phyloP scores from a whole-genome alignment of 2,329 filamentous ascomycete genomes.

The Colletotrichum sp. region DNA sequence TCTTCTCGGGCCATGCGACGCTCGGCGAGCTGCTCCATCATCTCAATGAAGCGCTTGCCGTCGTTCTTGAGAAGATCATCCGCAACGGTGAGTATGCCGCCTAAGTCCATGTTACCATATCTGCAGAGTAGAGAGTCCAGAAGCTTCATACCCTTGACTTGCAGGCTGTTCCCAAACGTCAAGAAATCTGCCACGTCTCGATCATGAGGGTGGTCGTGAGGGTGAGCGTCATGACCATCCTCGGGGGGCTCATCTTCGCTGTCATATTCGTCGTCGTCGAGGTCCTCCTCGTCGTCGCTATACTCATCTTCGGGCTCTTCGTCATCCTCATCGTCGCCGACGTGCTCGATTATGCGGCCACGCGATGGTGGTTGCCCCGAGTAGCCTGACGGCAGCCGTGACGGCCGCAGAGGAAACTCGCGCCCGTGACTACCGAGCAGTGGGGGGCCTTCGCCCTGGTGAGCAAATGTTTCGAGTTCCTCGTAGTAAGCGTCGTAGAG shows the following conservation, averaged over 20 bases:
- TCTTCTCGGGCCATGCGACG: constrained; percentile 96
- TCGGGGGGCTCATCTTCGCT: constrained; percentile 72
- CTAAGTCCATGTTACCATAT: constrained; percentile 63
- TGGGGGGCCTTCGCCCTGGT: constrained; percentile 74
- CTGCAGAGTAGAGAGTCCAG: constrained; percentile 46
- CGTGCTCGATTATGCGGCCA: constrained; percentile 74
- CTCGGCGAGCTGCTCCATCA: constrained; percentile 99
- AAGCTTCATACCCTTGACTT: constrained; percentile 77
- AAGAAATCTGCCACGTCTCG: constrained; percentile 85
- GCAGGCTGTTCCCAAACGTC: constrained; percentile 96
- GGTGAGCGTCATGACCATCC: constrained; percentile 54
- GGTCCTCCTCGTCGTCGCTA: constrained; percentile 56
- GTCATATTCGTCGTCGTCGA: constrained; percentile 55
- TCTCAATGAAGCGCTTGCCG: constrained; percentile 99
- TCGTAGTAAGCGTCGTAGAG: constrained; percentile 99
- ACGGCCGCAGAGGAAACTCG: constrained; percentile 64
- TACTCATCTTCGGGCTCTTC: constrained; percentile 62
- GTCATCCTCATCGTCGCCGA: constrained; percentile 59
- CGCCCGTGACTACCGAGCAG: constrained; percentile 72
- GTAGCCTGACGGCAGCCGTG: constrained; percentile 63
- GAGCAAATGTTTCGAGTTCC: constrained; percentile 96
- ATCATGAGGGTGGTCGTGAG: constrained; percentile 53
- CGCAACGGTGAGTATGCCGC: constrained; percentile 97
- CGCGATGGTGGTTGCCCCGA: constrained; percentile 73
- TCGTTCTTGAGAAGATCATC: constrained; percentile 99